Percentiles rank a stretch among this genome's conserved stretches.
These are phyloP conservation scores for Phialemonium atrogriseum DNA, from an alignment of 2,329 filamentous ascomycete genomes.

Conservation along the genomic window DNA sequence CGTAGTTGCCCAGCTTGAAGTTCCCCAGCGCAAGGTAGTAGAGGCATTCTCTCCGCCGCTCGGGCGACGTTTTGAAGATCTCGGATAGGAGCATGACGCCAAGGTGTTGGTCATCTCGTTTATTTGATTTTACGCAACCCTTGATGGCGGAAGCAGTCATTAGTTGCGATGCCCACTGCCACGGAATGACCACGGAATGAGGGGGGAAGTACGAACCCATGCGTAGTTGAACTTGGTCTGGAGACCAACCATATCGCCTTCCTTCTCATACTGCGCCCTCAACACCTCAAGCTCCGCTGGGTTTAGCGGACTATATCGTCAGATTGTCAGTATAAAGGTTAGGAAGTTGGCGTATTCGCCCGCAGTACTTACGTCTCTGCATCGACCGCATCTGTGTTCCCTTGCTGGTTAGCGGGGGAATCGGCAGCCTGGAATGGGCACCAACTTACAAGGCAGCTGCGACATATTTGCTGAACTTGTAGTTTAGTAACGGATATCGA, in stretches of 20 bases:
- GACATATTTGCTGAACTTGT: too few relatives aligned
- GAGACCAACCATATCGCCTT: slow-evolving; percentile 91
- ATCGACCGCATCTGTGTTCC: slow-evolving; percentile 76
- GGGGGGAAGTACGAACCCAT: slow-evolving; percentile 56
- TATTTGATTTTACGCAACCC: slow-evolving; percentile 91
- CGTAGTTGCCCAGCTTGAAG: slow-evolving; percentile 97
- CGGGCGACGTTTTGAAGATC: slow-evolving; percentile 89
- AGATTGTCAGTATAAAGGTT: background rate
- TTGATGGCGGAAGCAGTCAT: too few relatives aligned
- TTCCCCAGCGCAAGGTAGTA: slow-evolving; percentile 97
- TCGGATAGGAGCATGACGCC: slow-evolving; percentile 90
- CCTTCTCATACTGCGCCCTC: slow-evolving; percentile 90
- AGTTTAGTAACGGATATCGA: slow-evolving; percentile 5
- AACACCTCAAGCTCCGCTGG: slow-evolving; percentile 87
- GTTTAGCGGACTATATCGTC: slow-evolving; percentile 64
- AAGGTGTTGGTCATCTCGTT: slow-evolving; percentile 81
- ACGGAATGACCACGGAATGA: too few relatives aligned
- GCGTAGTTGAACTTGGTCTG: slow-evolving; percentile 99
- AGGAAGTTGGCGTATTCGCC: background rate
- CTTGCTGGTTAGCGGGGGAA: too few relatives aligned
- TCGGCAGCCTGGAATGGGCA: too few relatives aligned
- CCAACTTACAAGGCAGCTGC: slow-evolving; percentile 17
- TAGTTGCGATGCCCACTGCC: too few relatives aligned
- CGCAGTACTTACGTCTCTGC: slow-evolving; percentile 87
- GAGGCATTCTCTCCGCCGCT: slow-evolving; percentile 92